These are phyloP conservation scores for Fomitopsis betulina DNA, from an alignment of 1,284 basidiomycete genomes.

Conservation along the genomic window DNA sequence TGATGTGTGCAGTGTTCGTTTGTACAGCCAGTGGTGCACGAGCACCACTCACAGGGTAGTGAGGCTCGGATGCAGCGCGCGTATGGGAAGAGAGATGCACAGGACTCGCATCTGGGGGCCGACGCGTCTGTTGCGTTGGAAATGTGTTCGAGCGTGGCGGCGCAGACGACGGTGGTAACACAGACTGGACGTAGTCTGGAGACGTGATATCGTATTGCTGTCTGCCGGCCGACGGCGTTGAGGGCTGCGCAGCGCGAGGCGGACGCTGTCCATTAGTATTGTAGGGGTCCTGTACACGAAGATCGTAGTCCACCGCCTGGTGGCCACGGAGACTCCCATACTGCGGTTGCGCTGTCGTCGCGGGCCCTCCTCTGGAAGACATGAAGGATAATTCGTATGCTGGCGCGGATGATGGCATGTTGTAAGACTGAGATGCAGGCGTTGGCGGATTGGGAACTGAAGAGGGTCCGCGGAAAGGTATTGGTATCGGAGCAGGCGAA, in stretches of 20 bases:
- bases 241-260: conserved; percentile 23
- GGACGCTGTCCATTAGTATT: conserved; percentile 16
- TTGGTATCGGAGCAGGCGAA: conserved; percentile 23
- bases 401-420: not conserved
- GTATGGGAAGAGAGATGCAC: conserved; percentile 15
- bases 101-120: conserved; percentile 5
- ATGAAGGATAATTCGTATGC: conserved; percentile 7
- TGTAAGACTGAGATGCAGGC: conserved; percentile 4
- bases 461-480: conserved; percentile 12
- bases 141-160: conserved; percentile 20
- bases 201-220: conserved; percentile 15
- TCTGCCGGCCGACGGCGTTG: conserved; percentile 18
- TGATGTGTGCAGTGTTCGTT: conserved; percentile 15
- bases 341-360: conserved; percentile 1
- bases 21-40: not conserved
- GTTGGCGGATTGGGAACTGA: conserved; percentile 13
- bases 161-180: conserved; percentile 15
- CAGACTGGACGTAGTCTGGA: conserved; percentile 12
- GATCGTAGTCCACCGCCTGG: conserved; percentile 10
- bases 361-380: conserved; percentile 3
- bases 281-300: conserved; percentile 12
- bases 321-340: conserved; percentile 3
- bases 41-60: conserved; percentile 8
- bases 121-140: conserved; percentile 9
- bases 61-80: conserved; percentile 25